Evolutionary conservation across 306 rosid genomes (phyloP), one percentile per base, ranked within the genome.

Genomic region (Dalbergia cultrata): DNA sequence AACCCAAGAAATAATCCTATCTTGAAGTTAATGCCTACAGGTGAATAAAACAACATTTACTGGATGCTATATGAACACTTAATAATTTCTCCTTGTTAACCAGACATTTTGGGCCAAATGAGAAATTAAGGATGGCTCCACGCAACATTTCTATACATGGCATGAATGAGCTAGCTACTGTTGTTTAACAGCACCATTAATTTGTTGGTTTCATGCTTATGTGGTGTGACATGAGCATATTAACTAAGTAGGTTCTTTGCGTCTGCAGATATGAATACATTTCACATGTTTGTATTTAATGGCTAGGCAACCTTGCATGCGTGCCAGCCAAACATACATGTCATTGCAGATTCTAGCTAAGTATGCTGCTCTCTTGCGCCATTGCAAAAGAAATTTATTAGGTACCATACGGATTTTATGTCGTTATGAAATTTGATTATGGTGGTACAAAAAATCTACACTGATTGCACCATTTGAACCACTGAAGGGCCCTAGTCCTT

Each of bases 201-300:
- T 43, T 58, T 66, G 67, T 41, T 44, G 52, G 73, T 13, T 26
- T 53, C 59, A 57, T 74, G 50, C 61, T 75, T 66, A 8, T 69
- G 37, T 22, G 37, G 60, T 53, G 76, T 56, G 61, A 26, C 39
- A 57, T 66, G 50, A 76, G 80, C 67, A 54, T 76, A 76, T 50
- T 75, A 79, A 64, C 41, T 72, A 34, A 18, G 72, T 31, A 53
- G 73, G 85, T 73, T 58, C 67, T 43, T 50, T 60, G 73, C 83
- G 90, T 81, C 85, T 78, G 81, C 70, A 67, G 69, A 56, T 84
- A 57, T 68, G 81, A 81, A 56, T 70, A 77, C 63, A 73, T 59
- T 72, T 73, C 90, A 86, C 90, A 83, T 83, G 86, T 81, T 77
- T 63, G 74, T 87, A 87, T 77, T 87, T 67, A 84, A 77, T 87